Evolutionary conservation across 2,329 filamentous ascomycete species (phyloP).

Genomic region (Claviceps arundinis): DNA sequence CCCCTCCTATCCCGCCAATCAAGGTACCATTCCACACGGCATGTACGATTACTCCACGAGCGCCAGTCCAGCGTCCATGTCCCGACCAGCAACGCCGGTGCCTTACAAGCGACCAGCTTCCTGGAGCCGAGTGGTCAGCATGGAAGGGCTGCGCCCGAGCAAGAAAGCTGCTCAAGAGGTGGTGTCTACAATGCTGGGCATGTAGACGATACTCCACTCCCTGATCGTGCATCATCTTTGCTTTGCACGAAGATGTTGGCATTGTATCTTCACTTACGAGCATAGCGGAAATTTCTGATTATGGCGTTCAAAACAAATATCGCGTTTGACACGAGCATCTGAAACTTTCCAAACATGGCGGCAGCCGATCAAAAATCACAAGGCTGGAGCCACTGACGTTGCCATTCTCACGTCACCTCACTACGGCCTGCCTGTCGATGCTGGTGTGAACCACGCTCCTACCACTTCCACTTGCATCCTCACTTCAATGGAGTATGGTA

Average conservation of each 20-base stretch:
- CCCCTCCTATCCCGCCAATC: constrained; percentile 8
- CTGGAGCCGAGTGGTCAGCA: constrained; percentile 24
- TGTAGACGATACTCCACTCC: constrained; percentile 8
- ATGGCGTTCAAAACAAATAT: no score
- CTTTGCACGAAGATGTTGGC: not conserved
- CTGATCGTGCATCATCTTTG: not conserved
- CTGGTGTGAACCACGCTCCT: no score
- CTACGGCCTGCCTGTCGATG: no score
- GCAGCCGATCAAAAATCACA: no score
- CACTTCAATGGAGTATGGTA: no score
- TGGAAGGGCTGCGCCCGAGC: constrained; percentile 23
- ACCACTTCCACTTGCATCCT: no score
- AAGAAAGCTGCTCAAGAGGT: constrained; percentile 19
- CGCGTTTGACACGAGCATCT: no score
- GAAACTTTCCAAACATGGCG: no score
- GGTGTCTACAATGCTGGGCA: constrained; percentile 13
- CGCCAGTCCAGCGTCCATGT: constrained; percentile 12
- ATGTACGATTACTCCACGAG: constrained; percentile 16
- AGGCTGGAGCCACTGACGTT: no score
- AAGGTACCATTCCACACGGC: constrained; percentile 7
- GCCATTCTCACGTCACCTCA: no score
- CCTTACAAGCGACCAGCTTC: constrained; percentile 26
- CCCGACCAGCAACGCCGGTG: constrained; percentile 24
- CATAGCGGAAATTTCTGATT: no score
- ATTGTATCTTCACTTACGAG: not conserved